A percentile compares a stretch with the other conserved stretches of the same genome.
phyloP scores from a whole-genome alignment of 2,329 filamentous ascomycete genomes.

The Orbilia brochopaga region DNA sequence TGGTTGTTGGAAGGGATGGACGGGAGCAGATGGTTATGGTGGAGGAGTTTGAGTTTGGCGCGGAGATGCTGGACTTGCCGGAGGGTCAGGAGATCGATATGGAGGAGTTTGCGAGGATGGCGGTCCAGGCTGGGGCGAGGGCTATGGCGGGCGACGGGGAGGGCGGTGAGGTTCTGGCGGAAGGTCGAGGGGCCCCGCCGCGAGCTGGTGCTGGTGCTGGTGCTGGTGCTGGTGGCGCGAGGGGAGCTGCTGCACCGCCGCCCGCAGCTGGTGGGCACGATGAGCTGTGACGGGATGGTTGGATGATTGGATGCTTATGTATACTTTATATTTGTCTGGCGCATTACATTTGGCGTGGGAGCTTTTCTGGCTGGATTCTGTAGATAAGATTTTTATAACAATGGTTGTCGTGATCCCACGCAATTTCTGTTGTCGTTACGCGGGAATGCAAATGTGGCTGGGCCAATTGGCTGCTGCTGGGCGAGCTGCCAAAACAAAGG shows the following conservation, averaged over 20 bases:
- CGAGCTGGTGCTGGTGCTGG: slow-evolving; percentile 54
- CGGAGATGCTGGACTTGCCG: slow-evolving; percentile 71
- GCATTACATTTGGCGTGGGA: background rate
- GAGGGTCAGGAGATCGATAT: slow-evolving; percentile 72
- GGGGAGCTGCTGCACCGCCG: too few species aligned
- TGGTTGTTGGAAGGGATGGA: slow-evolving; percentile 68
- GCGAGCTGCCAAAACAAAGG: background rate
- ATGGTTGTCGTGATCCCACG: too few species aligned
- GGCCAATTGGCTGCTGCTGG: background rate
- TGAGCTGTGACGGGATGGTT: slow-evolving; percentile 20
- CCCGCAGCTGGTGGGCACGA: slow-evolving; percentile 34
- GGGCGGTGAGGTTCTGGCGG: slow-evolving; percentile 52
- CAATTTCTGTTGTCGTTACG: too few species aligned
- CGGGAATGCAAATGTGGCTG: background rate
- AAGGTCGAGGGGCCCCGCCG: too few species aligned
- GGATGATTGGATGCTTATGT: slow-evolving; percentile 2
- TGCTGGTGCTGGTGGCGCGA: slow-evolving; percentile 36
- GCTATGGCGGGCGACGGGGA: slow-evolving; percentile 58
- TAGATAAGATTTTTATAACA: too few species aligned
- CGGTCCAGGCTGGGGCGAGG: slow-evolving; percentile 50
- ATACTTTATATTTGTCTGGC: background rate
- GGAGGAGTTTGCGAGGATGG: slow-evolving; percentile 71
- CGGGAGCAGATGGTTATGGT: slow-evolving; percentile 67
- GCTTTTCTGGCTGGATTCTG: background rate
- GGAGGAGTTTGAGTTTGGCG: slow-evolving; percentile 69